Base-by-base conservation (phyloP, 192 early-diverging fungal species). In the Dissophora ornata region DNA sequence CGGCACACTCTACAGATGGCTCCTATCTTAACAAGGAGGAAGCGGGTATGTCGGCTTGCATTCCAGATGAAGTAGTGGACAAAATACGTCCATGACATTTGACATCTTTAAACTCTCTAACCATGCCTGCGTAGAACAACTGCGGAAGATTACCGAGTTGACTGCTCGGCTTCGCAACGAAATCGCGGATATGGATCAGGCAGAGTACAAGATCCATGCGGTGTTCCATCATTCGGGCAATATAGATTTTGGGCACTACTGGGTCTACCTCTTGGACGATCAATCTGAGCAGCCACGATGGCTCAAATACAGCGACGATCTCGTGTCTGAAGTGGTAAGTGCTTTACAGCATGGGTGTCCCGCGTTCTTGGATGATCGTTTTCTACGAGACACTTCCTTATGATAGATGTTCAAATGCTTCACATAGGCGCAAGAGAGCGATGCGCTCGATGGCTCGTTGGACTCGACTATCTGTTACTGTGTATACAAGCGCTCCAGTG, bases 191-290 rank as follows among this genome's bases (percentile, higher is more conserved):
- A 42, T 86, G 26, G 44, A 36, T 15, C 45, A 70, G 7, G 71
- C 75, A 33, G 77, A 84, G 24, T 94, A 94, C 57, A 82, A 80
- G 1, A 56, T 91, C 50, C 91, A 94, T 62, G 92, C 92, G 10
- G 91, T 92, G 52, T 94, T 94, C 74, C 88, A 92, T 47, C 92
- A 94, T 53, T 25, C 61, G 63, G 85, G 86, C n/a, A 73, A 71
- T 48, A 81, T 87, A 41, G 83, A 85, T 7, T 90, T 88, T 81
- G 92, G 92, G 2, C 92, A 94, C 57, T 94, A 94, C 57, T 94
- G 92, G 92, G 83, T 90, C 2, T 92, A 94, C 36, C 83, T 94
- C 19, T 79, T 84, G 12, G 90, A 94, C 22, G 67, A 70, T 10
- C 42, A 55, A n/a, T 73, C 80, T 32, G 67, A 71, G 15, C 34